Percentiles rank a stretch among this genome's conserved stretches.
These are phyloP conservation scores for Tephrocybe sp. DNA, from an alignment of 768 basidiomycete genomes.

Conservation along the genomic window DNA sequence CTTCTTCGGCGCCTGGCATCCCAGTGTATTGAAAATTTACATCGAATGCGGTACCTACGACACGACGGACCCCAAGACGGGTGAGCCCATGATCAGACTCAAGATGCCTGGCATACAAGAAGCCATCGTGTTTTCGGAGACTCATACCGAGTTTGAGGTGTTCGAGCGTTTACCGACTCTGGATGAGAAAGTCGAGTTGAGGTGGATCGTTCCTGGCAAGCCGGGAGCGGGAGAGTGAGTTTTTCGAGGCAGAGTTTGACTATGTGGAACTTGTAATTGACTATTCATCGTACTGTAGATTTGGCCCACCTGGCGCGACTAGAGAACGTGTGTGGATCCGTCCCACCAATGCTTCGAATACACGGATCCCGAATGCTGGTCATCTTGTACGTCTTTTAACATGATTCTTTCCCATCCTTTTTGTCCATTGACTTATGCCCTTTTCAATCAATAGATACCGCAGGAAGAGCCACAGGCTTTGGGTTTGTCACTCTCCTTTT, in stretches of 20 bases:
- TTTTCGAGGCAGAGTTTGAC: neutral
- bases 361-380: slow-evolving; percentile 36
- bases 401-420: slow-evolving; percentile 1
- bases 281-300: too few relatives aligned
- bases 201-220: slow-evolving; percentile 55
- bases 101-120: slow-evolving; percentile 71
- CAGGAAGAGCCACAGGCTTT: slow-evolving; percentile 38
- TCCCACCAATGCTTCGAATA: slow-evolving; percentile 39
- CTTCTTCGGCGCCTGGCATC: slow-evolving; percentile 75
- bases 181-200: slow-evolving; percentile 47
- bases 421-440: neutral
- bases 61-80: slow-evolving; percentile 22
- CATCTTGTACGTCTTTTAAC: slow-evolving; percentile 41
- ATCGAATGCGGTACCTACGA: slow-evolving; percentile 54
- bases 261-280: too few relatives aligned
- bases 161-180: slow-evolving; percentile 41
- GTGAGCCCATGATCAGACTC: slow-evolving; percentile 44
- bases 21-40: slow-evolving; percentile 56
- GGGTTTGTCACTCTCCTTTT: slow-evolving; percentile 17
- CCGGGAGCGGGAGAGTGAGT: slow-evolving; percentile 34
- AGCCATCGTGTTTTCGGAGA: slow-evolving; percentile 56
- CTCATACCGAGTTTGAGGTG: slow-evolving; percentile 36
- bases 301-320: slow-evolving; percentile 33
- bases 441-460: slow-evolving; percentile 29
- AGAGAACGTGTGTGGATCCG: slow-evolving; percentile 42